Evolutionary conservation across 2,329 filamentous ascomycete species (phyloP), one percentile per base, ranked within the genome.

Genomic region (Aspergillus ochraceoroseus): DNA sequence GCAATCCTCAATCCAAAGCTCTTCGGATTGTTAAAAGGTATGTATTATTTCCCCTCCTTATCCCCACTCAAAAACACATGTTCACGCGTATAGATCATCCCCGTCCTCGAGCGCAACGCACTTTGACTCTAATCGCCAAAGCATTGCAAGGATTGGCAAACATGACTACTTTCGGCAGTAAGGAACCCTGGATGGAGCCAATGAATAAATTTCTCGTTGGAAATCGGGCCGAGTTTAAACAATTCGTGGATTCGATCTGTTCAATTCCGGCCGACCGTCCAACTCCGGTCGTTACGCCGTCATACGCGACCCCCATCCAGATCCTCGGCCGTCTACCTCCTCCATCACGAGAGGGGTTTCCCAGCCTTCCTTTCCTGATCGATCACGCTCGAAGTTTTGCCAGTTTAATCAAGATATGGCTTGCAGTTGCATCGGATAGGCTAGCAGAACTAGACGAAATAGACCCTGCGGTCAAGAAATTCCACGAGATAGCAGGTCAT

Each of bases 101-200:
- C 15, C 84, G 83, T 34, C 79, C 82, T 17, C 82, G 82, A 38
- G 87, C 89, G 7, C 87, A 94, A 59, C 80, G 90, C 28, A 94
- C 89, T 0, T 74, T 95, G 38, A 95, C 90, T 0, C 75, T 96
- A 34, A 89, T 96, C 44, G 87, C 90, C 15, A 96, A 96, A 65
- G 87, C 85, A 1, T 71, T 96, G 6, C 89, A 95, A 65, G 89
- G 87, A 11, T 74, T 96, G 43, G 87, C 88, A 12, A 95, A 95
- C 61, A 75, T 95, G 66, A 86, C 87, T 2, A 87, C 80, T 0
- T 95, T 95, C 59, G 90, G 90, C 27, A 89, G 85, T 58, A 94
- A 95, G 61, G 90, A 96, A 64, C 81, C 84, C n/a, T 96, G 88
- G 87, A 95, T 96, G 89, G 89, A 95, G 66, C 88, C 88, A 0